Evolutionary conservation across 2,329 filamentous ascomycete species (phyloP), one percentile per base, ranked within the genome.

Genomic region (Arachnomyces sp.): DNA sequence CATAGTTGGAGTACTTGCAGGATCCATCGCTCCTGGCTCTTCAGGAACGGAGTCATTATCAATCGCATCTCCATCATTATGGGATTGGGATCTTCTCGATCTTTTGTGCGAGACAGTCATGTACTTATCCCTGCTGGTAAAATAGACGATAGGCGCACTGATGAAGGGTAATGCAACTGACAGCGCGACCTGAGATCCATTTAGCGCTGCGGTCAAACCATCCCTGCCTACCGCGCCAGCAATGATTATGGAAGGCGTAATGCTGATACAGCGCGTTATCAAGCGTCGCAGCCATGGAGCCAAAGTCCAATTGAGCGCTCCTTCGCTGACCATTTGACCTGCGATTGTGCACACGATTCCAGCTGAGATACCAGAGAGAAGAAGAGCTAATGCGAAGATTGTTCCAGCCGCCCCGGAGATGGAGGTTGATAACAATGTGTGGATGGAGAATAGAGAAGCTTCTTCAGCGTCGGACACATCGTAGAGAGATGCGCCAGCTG

Each of bases 331-430:
- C 80, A 94, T 92, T 60, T 94, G 87, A 0, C 87, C 87, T 0
- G 87, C 77, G 50, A 94, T 92, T 1, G 88, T 94, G 65, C 87
- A 93, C 2, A 93, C 82, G 28, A 94, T 86, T 4, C 87, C 87
- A 0, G 87, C 87, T 0, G 81, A 86, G 9, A 86, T 75, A 7
- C 87, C 87, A 0, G 83, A 89, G 1, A 93, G 75, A 0, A 94
- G 73, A 1, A 94, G 68, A 0, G 87, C 86, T 2, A 93, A 69
- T 0, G 86, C 86, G 48, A 94, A 94, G n/a, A 94, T 70, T 2
- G 84, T 85, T 2, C 86, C 88, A 1, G 86, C 88, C 0, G 76
- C 83, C 0, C 81, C 79, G 1, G 83, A 79, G 38, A 95, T 78
- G 40, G 77, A 82, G 0, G 62, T 53, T 0, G 79, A 74, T 0